Base-by-base conservation (phyloP, 1,284 basidiomycete species). In the Malassezia slooffiae region DNA sequence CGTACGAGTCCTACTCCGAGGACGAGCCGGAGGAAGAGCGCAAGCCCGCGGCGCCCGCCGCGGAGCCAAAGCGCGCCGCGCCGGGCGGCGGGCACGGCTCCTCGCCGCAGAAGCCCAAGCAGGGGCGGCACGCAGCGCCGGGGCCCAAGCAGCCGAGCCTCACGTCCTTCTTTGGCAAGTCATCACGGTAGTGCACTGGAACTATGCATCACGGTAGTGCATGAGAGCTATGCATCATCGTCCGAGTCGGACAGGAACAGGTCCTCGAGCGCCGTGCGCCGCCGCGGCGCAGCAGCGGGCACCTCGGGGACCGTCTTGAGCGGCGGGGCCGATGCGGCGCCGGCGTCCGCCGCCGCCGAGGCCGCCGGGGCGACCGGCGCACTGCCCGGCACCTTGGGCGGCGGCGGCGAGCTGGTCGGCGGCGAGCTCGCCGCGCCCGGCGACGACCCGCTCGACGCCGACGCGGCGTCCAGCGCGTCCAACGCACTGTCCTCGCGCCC, bases 1-100 rank as follows among this genome's bases (percentile, higher is more conserved):
- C 51, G 43, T 61, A 60, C 34, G 62, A 62, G 34, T 60, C 59
- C 11, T 57, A 58, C 30, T 55, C 54, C 11, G 60, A 60, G 17
- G 50, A 55, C 12, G 55, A 57, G 17, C 36, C 47, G 7, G 27
- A 19, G 4, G 29, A 41, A 3, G 38, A 37, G 15, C 37, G 33
- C 9, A 12, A 38, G 24, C 21, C 40, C 12, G 31, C 28, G 26
- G 33, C 42, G 20, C 30, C 30, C 6, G 7, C 30, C 30, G 4
- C 28, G 9, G 24, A 5, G 3, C 20, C 38, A 12, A 17, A 4
- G 19, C 34, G 11, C 31, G 31, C n/a, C n/a, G n/a, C n/a, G n/a
- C n/a, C n/a, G n/a, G 24, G 8, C 24, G 12, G 24, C 24, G 24
- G 8, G 24, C 24, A 12, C 24, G 7, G 8, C 24, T n/a, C n/a